These are phyloP conservation scores for Candida corydali DNA, from an alignment of 805 yeast genomes.

Conservation along the genomic window DNA sequence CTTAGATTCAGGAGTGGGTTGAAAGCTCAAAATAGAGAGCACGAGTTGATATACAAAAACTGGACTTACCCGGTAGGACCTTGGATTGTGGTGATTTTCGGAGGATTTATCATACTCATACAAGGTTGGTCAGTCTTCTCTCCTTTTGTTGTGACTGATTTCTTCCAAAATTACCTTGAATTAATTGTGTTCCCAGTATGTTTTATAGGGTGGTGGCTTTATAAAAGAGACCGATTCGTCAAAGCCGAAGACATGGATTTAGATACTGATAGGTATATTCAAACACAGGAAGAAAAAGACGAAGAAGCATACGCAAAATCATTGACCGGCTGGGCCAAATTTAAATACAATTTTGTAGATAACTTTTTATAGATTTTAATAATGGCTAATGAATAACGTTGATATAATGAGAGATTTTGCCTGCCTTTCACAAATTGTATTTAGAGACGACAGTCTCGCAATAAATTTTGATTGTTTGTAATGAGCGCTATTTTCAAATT, in stretches of 20 bases:
- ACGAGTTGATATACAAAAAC: slow-evolving; percentile 39
- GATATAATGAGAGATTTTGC: no score
- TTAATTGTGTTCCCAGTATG: slow-evolving; percentile 44
- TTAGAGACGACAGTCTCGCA: no score
- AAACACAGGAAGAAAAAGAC: slow-evolving; percentile 45
- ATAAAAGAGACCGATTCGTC: slow-evolving; percentile 39
- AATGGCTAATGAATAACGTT: no score
- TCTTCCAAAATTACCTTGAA: slow-evolving; percentile 46
- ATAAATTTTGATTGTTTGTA: no score
- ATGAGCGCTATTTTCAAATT: no score
- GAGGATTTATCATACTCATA: slow-evolving; percentile 42
- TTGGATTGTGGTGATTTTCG: slow-evolving; percentile 40
- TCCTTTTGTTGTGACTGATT: slow-evolving; percentile 39
- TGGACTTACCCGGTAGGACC: slow-evolving; percentile 53
- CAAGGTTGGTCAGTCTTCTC: slow-evolving; percentile 52
- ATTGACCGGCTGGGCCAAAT: slow-evolving; percentile 42
- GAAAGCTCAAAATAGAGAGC: slow-evolving; percentile 37
- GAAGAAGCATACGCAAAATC: slow-evolving; percentile 33
- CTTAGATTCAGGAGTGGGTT: slow-evolving; percentile 47
- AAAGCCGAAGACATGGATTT: slow-evolving; percentile 48
- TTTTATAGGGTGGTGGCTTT: slow-evolving; percentile 45
- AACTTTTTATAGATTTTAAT: slow-evolving; percentile 25
- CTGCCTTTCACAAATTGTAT: no score
- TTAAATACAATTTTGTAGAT: slow-evolving; percentile 27
- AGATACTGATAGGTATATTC: slow-evolving; percentile 47